Percentiles rank a stretch among this genome's conserved stretches.
These are phyloP conservation scores for Gigaspora rosea DNA, from an alignment of 192 early-diverging fungal species.

Conservation along the genomic window DNA sequence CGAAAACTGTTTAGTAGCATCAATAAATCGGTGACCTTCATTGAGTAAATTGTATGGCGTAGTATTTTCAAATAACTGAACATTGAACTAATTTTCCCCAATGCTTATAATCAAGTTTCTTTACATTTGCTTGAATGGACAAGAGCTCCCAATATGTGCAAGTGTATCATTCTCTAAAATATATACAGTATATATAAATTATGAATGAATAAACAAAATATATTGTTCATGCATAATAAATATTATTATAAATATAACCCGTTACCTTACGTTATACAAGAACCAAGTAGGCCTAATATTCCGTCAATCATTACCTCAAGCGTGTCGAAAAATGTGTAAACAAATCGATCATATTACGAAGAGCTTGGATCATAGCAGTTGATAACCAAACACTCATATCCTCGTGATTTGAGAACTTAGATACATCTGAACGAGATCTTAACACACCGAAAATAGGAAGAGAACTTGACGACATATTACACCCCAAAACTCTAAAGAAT, in stretches of 20 bases:
- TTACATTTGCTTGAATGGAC: slow-evolving; percentile 76
- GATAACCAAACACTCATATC: slow-evolving; percentile 93
- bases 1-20: slow-evolving; percentile 26
- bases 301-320: slow-evolving; percentile 74
- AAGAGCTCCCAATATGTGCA: slow-evolving; percentile 85
- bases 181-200: no score
- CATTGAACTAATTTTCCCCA: slow-evolving; percentile 75
- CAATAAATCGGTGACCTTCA: slow-evolving; percentile 41
- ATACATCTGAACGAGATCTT: slow-evolving; percentile 47
- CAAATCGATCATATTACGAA: slow-evolving; percentile 84
- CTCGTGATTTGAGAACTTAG: slow-evolving; percentile 75
- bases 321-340: slow-evolving; percentile 74
- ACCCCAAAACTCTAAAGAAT: slow-evolving; percentile 80
- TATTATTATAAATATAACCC: neutral
- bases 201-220: neutral
- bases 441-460: slow-evolving; percentile 89
- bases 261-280: slow-evolving; percentile 86
- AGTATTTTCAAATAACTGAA: slow-evolving; percentile 75
- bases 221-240: slow-evolving; percentile 21
- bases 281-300: slow-evolving; percentile 74
- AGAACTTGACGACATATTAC: slow-evolving; percentile 80
- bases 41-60: slow-evolving; percentile 75
- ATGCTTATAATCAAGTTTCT: slow-evolving; percentile 65
- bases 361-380: slow-evolving; percentile 90
- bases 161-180: slow-evolving; percentile 80